phyloP scores from a whole-genome alignment of 495 filamentous ascomycete genomes.

The Penicillium psychrofluorescens region DNA sequence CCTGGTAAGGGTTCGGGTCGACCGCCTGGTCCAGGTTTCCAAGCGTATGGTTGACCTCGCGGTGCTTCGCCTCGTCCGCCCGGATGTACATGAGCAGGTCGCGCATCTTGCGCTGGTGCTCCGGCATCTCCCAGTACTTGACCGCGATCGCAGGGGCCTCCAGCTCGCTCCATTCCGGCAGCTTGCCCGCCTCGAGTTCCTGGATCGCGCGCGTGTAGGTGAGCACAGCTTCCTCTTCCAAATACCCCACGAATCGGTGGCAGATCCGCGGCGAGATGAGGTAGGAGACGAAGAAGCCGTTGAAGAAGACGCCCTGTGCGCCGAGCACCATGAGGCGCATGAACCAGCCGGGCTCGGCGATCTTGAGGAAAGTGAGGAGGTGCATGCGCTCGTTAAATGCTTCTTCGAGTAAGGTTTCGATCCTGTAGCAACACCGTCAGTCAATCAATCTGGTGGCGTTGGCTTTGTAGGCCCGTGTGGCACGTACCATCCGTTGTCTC shows the following conservation, averaged over 20 bases:
- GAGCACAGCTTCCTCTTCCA: constrained; percentile 94
- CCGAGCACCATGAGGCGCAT: constrained; percentile 83
- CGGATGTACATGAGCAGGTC: constrained; percentile 84
- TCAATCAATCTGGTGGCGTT: neutral
- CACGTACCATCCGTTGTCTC: constrained; percentile 84
- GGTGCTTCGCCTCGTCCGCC: constrained; percentile 92
- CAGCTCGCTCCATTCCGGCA: constrained; percentile 77
- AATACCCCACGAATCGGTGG: constrained; percentile 93
- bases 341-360: constrained; percentile 82
- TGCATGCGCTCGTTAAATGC: constrained; percentile 97
- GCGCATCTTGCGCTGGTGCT: constrained; percentile 71
- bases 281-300: constrained; percentile 84
- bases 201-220: constrained; percentile 85
- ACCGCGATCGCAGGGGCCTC: constrained; percentile 82
- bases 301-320: constrained; percentile 88
- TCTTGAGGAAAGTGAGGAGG: constrained; percentile 86
- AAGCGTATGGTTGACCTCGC: constrained; percentile 95
- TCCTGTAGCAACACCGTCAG: constrained; percentile 36
- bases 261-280: constrained; percentile 82
- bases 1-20: constrained; percentile 88
- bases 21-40: constrained; percentile 71
- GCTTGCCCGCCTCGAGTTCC: constrained; percentile 75
- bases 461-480: neutral
- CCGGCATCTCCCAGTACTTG: constrained; percentile 88
- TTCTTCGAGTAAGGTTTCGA: constrained; percentile 92